phyloP scores from a whole-genome alignment of 148 eudicot genomes.

The Beta vulgaris region DNA sequence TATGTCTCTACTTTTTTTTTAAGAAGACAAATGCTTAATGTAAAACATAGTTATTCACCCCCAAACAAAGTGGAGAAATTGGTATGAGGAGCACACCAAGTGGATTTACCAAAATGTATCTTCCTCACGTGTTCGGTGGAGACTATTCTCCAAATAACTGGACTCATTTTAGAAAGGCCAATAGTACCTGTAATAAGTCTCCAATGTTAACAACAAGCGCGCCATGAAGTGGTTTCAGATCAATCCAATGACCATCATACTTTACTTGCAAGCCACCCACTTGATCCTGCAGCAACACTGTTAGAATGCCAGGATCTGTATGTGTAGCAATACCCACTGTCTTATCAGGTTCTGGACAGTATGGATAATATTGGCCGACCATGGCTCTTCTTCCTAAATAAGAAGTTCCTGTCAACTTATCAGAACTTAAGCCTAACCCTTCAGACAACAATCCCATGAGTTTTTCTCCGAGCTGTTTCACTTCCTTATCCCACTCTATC shows the following conservation, averaged over 20 bases:
- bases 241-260: slow-evolving; percentile 33
- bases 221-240: slow-evolving; percentile 39
- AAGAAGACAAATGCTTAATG: too few relatives aligned
- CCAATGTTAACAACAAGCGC: slow-evolving; percentile 47
- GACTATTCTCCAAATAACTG: too few relatives aligned
- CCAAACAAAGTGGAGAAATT: too few relatives aligned
- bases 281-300: slow-evolving; percentile 43
- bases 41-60: too few relatives aligned
- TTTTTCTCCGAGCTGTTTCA: slow-evolving; percentile 23
- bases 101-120: too few relatives aligned
- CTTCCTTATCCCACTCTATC: slow-evolving; percentile 43
- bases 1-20: too few relatives aligned
- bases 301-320: slow-evolving; percentile 42
- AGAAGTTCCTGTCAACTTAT: slow-evolving; percentile 23
- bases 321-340: slow-evolving; percentile 42
- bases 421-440: slow-evolving; percentile 34
- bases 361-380: slow-evolving; percentile 38
- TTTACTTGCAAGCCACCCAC: slow-evolving; percentile 51
- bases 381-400: slow-evolving; percentile 19
- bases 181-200: slow-evolving; percentile 46
- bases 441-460: slow-evolving; percentile 38
- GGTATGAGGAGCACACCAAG: too few relatives aligned
- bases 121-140: too few relatives aligned
- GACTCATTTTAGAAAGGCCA: too few relatives aligned
- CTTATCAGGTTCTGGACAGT: slow-evolving; percentile 43